Evolutionary conservation across 257 asterid species (phyloP).

Genomic region (Nicotiana undulata): DNA sequence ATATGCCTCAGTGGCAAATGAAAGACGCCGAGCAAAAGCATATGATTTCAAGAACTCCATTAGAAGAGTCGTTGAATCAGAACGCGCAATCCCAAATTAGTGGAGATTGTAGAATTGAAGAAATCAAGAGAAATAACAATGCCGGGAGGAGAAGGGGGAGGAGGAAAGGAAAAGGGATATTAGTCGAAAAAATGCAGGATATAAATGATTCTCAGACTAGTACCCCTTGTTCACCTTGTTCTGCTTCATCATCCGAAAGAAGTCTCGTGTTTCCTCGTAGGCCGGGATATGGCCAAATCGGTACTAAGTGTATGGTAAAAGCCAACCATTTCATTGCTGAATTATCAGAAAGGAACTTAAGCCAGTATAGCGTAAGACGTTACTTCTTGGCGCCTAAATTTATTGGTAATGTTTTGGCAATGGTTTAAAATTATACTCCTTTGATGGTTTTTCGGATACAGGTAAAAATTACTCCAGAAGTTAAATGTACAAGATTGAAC

Average conservation of each 20-base stretch:
- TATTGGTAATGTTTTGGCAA: background rate
- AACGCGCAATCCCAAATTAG: constrained; percentile 12
- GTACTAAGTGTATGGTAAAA: constrained; percentile 32
- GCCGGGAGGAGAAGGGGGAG: constrained; percentile 17
- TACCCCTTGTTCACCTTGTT: background rate
- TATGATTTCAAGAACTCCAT: constrained; percentile 20
- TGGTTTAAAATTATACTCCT: background rate
- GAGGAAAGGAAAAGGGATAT: constrained; percentile 25
- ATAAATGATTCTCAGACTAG: constrained; percentile 1
- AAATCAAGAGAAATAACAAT: background rate
- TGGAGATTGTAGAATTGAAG: constrained; percentile 11
- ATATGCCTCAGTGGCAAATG: constrained; percentile 33
- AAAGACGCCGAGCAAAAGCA: constrained; percentile 20
- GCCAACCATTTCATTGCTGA: constrained; percentile 45
- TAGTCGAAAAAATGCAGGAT: constrained; percentile 12
- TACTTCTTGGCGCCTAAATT: background rate
- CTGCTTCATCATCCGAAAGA: constrained; percentile 19
- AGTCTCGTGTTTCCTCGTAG: constrained; percentile 20
- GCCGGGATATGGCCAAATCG: constrained; percentile 32
- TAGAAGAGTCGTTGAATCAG: constrained; percentile 31
- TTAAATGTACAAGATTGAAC: constrained; percentile 32
- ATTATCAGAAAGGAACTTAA: constrained; percentile 37
- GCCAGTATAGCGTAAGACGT: constrained; percentile 42
- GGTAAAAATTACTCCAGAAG: constrained; percentile 47
- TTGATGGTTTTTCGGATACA: constrained; percentile 4